Percentiles rank a stretch among this genome's conserved stretches.
Conservation (phyloP, 1,139 yeast genomes). For the Yamadazyma pseudoaaseri region DNA sequence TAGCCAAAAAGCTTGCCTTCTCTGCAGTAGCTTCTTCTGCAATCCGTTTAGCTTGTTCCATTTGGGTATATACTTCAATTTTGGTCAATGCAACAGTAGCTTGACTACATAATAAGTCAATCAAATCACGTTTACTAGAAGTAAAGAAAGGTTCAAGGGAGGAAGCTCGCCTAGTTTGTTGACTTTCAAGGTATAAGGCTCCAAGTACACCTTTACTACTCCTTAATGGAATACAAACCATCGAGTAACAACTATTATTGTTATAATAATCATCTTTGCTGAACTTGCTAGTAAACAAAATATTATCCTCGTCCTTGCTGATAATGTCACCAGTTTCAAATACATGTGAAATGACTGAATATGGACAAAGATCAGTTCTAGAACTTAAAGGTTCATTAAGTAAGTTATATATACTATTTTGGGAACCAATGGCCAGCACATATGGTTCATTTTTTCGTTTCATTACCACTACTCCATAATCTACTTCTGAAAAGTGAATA, state of each 20-base stretch:
- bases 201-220: conserved; percentile 45
- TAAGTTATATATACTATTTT: conserved; percentile 33
- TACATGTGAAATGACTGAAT: conserved; percentile 38
- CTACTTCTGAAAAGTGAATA: conserved; percentile 41
- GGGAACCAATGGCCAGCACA: conserved; percentile 46
- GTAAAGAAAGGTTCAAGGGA: conserved; percentile 24
- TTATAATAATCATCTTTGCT: conserved; percentile 43
- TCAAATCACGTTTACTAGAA: conserved; percentile 37
- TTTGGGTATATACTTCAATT: conserved; percentile 46
- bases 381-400: conserved; percentile 42
- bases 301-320: conserved; percentile 36
- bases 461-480: conserved; percentile 45
- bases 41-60: conserved; percentile 52
- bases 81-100: conserved; percentile 56
- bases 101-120: conserved; percentile 50
- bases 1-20: conserved; percentile 58
- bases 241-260: conserved; percentile 32
- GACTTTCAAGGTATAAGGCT: conserved; percentile 45
- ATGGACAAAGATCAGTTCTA: conserved; percentile 47
- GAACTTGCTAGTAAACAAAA: conserved; percentile 34
- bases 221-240: conserved; percentile 49
- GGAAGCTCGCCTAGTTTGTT: conserved; percentile 12
- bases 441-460: conserved; percentile 34
- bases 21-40: conserved; percentile 63
- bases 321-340: conserved; percentile 38